Conservation (phyloP, 352 stramenopile genomes). For the Pythium apleroticum region DNA sequence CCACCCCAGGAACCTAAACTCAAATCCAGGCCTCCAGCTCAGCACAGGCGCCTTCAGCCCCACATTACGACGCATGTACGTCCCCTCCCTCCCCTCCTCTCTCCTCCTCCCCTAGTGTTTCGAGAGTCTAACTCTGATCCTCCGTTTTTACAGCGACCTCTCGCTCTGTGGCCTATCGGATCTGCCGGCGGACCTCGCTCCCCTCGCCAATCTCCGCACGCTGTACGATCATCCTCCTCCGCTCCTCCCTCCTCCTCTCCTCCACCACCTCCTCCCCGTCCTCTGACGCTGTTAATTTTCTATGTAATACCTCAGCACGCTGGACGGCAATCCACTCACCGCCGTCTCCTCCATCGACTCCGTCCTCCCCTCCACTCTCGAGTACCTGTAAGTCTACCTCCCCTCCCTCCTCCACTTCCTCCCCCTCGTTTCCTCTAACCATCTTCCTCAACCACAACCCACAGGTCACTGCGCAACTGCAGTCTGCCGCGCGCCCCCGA, state of each 20-base stretch:
- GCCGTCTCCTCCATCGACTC: not conserved
- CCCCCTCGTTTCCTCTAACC: not conserved
- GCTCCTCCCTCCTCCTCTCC: not conserved
- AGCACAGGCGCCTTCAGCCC: not conserved
- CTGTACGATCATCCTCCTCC: not conserved
- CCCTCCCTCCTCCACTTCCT: not conserved
- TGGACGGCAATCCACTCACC: conserved; percentile 1
- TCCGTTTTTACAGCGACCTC: not conserved
- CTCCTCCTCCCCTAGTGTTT: not conserved
- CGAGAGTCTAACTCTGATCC: not conserved
- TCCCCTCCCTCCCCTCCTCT: not conserved
- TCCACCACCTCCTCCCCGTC: not conserved
- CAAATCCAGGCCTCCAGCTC: conserved; percentile 2
- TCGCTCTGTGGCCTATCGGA: not conserved
- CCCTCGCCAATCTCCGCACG: not conserved
- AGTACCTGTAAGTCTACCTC: conserved; percentile 3
- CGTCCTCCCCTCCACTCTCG: not conserved
- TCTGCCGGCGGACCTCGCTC: not conserved
- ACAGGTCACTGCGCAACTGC: conserved; percentile 11
- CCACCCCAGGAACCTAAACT: not conserved
- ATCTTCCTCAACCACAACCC: not conserved
- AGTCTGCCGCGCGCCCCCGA: not conserved
- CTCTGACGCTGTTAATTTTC: no score
- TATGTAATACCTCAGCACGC: not conserved
- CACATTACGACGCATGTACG: not conserved